Base-by-base conservation (phyloP, 768 basidiomycete genomes). In the Porpolomopsis calyptriformis region DNA sequence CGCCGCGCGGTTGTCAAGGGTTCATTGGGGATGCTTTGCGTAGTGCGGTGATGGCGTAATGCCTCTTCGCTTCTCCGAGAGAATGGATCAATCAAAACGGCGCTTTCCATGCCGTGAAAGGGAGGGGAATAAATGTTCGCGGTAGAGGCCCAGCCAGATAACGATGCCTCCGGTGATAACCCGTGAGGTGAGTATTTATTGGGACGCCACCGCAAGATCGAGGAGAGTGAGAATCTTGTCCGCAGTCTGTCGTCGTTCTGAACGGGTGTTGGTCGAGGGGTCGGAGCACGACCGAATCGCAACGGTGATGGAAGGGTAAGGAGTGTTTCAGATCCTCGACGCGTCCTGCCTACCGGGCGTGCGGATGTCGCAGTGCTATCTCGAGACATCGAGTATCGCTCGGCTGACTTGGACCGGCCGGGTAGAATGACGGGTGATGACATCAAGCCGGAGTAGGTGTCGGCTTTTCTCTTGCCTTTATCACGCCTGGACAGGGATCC, bases 21-120 rank as follows among this genome's bases (percentile, higher is more conserved):
- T 1, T 58, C 56, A 24, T 46, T 57, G n/a, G 42, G 45, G 26
- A 36, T 35, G 40, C 37, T 50, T n/a, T 57, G 46, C 61, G 53
- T 10, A 57, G 38, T 52, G 14, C 56, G 54, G 35, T 62, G 55
- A 29, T 53, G 50, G 42, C 61, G 52, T 27, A 67, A 48, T 16
- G 63, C 72, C 52, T 78, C 78, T 49, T 72, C 76, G 53, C 77
- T 78, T 44, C 68, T 55, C 45, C 72, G 50, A 25, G 36, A 41
- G 42, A 52, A 29, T 23, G 42, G 46, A 22, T 51, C 50, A 22
- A 24, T 31, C 24, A 23, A 46, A 5, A 31, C 23, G 4, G 35
- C 24, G 45, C 45, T 26, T 38, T 23, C 34, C 22, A 43, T 6
- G 24, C 29, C 42, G 42, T 37, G 35, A 8, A 26, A 34, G 19